These are phyloP conservation scores for rapeseed (Brassica napus) DNA, from an alignment of 345 rosid species.

Conservation along the genomic window Da-Ae NC_063450.1:22708501-22709000, in stretches of 20 bases:
- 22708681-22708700: neutral
- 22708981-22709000: too few species aligned
- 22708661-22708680: neutral
- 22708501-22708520: constrained; percentile 67
- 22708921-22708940: too few species aligned
- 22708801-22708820: too few species aligned
- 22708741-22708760: neutral
- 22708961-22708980: too few species aligned
- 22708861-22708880: too few species aligned
- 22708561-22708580: constrained; percentile 74
- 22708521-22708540: constrained; percentile 94
- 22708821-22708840: too few species aligned
- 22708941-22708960: too few species aligned
- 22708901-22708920: too few species aligned
- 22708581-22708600: constrained; percentile 69
- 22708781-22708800: too few species aligned
- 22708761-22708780: too few species aligned
- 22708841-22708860: too few species aligned
- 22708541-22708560: constrained; percentile 90
- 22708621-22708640: neutral
- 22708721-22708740: neutral
- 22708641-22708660: neutral
- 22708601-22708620: constrained; percentile 12
- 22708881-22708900: too few species aligned
- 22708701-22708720: neutral